phyloP scores from a whole-genome alignment of 192 early-diverging fungal species.

The Coemansia sp. region DNA sequence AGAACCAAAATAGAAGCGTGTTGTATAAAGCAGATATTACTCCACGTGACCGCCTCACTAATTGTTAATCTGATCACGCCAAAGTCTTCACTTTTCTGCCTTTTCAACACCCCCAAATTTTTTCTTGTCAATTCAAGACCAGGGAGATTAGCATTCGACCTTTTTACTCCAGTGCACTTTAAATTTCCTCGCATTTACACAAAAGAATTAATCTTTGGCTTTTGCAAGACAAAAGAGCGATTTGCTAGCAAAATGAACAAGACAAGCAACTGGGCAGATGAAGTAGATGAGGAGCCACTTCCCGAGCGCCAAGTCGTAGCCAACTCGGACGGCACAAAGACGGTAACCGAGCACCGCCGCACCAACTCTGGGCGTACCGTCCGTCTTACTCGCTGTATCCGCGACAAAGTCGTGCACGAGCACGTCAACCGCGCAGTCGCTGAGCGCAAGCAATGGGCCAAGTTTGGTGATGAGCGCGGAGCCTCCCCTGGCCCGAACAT shows the following conservation, averaged over 20 bases:
- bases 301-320: slow-evolving; percentile 23
- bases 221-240: neutral
- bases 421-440: slow-evolving; percentile 87
- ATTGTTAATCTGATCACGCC: neutral
- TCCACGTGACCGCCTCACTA: neutral
- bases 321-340: slow-evolving; percentile 79
- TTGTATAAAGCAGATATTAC: too few species aligned
- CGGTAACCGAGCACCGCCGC: slow-evolving; percentile 74
- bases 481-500: slow-evolving; percentile 81
- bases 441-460: slow-evolving; percentile 77
- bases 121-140: neutral
- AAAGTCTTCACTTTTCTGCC: neutral
- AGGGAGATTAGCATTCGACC: neutral
- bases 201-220: neutral
- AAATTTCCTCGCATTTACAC: neutral
- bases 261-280: slow-evolving; percentile 69
- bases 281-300: slow-evolving; percentile 60
- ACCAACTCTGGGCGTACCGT: slow-evolving; percentile 93
- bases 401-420: slow-evolving; percentile 74
- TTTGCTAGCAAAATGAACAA: slow-evolving; percentile 35
- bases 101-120: neutral
- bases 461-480: slow-evolving; percentile 87
- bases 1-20: too few species aligned
- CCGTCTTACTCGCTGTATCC: slow-evolving; percentile 81
- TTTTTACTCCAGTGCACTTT: neutral